Evolutionary conservation across 1,284 basidiomycete genomes (phyloP), one percentile per base, ranked within the genome.

Genomic region (Fomitopsis betulina): DNA sequence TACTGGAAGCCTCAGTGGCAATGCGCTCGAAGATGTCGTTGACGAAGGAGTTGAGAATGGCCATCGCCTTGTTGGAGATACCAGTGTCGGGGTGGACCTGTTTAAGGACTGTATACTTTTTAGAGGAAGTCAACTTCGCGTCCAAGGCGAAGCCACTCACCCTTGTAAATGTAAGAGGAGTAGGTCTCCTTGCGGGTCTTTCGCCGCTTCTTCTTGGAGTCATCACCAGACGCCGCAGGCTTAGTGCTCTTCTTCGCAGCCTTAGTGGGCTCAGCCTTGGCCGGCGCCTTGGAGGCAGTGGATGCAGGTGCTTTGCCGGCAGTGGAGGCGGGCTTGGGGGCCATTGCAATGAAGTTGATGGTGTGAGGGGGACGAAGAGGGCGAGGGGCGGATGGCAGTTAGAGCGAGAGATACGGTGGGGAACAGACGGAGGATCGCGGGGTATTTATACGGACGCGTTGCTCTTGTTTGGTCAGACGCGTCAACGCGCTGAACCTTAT

Each of bases 51-150:
- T 96, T 96, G 47, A 97, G 78, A 70, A 97, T 92, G 59, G 89
- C 86, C 94, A 97, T 97, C 40, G 94, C 94, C 82, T 96, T 97
- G 86, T 96, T 96, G 62, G 91, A 90, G 75, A 96, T 96, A 86
- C 95, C 95, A 64, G 93, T 96, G 73, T 97, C 95, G 58, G 94
- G 95, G 81, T 97, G 94, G 62, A 97, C 94, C 73, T 94, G 91
- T 76, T 89, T 94, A 63, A 65, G 63, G 54, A 66, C 63, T 68
- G 30, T 56, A 21, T 60, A 27, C 50, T 40, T 53, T 8, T 30
- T 15, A 54, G 49, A 17, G 43, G 33, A 52, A 37, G 13, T 68
- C 80, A 78, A 15, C 71, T 70, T 27, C 68, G 72, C 21, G 13
- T 10, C 49, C 5, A 30, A 42, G 19, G 8, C 5, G 17, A 27